Evolutionary conservation across 495 filamentous ascomycete species (phyloP), one percentile per base, ranked within the genome.

Genomic region (Penicillium samsonianum): DNA sequence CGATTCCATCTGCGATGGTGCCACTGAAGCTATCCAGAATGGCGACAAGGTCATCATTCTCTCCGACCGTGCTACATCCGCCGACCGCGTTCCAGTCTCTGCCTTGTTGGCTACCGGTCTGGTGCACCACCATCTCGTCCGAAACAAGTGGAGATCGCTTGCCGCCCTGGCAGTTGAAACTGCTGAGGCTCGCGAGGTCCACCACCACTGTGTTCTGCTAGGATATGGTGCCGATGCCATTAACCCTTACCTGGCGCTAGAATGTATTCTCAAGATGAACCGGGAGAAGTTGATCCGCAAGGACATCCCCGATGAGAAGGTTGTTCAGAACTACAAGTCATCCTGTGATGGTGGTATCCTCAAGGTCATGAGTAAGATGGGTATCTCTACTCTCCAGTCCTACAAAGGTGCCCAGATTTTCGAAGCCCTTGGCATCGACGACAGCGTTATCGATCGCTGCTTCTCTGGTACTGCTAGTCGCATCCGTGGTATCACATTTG

Each of bases 321-420:
- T 98, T 50, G 90, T 99, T 58, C 86, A 89, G 58, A 99, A 99
- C 76, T 99, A 98, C 81, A 96, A 95, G 79, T 90, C 94, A 66
- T 99, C 94, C 45, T 95, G 91, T 66, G 95, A 98, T 65, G 94
- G 94, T 64, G 94, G 94, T 74, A 96, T 99, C 58, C 81, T 99
- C 55, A 99, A 99, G 79, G 94, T 99, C 69, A 99, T 99, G 94
- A 96, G 91, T 76, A 99, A 99, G 81, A 99, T 99, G 94, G 94
- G 94, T 76, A 99, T 99, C 64, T 99, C 94, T 11, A 99, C 94
- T 44, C 79, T 99, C 43, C 91, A 94, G 71, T 95, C 90, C 64
- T 99, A 99, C 81, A 99, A 99, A 80, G 94, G 94, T 71, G 94
- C 94, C 52, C 94, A 99, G 78, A 99, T 99, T 62, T 99, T 98